Conservation (phyloP, 106 monocot species). For the Allium sativum region DNA sequence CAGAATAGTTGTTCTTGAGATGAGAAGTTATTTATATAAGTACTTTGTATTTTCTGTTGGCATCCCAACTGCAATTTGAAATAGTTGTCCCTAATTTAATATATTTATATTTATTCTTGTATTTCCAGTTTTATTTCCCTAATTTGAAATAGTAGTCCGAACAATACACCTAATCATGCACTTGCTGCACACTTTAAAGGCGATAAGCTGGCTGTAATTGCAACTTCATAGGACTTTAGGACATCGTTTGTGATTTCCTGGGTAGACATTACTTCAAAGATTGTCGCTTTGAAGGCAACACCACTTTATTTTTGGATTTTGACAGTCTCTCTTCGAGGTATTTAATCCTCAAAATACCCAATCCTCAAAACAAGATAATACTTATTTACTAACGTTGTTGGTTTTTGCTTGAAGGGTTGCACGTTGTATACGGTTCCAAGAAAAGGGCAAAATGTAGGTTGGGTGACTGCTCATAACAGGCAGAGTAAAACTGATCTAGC, state of each 20-base stretch:
- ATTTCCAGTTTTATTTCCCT: too few species aligned
- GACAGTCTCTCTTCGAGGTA: constrained; percentile 18
- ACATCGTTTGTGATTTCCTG: constrained; percentile 15
- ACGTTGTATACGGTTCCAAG: not conserved
- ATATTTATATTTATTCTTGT: too few species aligned
- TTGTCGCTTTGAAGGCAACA: constrained; percentile 18
- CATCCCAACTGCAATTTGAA: too few species aligned
- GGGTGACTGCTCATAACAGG: constrained; percentile 11
- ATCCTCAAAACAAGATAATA: too few species aligned
- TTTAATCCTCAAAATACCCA: not conserved
- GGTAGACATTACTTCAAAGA: constrained; percentile 26
- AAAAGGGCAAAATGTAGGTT: not conserved
- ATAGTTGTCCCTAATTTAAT: too few species aligned
- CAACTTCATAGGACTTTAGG: constrained; percentile 15
- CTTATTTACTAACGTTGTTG: too few species aligned
- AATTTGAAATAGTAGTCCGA: too few species aligned
- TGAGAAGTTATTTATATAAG: too few species aligned
- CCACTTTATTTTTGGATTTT: constrained; percentile 20
- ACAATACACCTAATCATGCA: not conserved
- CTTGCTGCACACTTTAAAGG: constrained; percentile 8
- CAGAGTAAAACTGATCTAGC: not conserved
- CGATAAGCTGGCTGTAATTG: constrained; percentile 17
- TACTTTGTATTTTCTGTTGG: too few species aligned
- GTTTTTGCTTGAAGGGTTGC: constrained; percentile 2
- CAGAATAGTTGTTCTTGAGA: too few species aligned